phyloP scores from a whole-genome alignment of 192 early-diverging fungal genomes.

The Backusella circina region DNA sequence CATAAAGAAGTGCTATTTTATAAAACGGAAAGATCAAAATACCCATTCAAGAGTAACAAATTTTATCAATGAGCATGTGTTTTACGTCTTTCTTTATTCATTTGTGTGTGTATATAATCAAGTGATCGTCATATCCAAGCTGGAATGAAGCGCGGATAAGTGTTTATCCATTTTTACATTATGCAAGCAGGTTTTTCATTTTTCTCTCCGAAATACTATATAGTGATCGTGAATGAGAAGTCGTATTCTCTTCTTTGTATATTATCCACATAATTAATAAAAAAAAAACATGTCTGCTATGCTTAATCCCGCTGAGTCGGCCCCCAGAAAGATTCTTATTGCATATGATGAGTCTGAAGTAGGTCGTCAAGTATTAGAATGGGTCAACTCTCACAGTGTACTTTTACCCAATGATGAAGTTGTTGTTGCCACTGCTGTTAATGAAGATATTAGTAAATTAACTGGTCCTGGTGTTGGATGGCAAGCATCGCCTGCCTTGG shows the following conservation, averaged over 20 bases:
- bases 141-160: neutral
- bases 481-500: neutral
- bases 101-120: neutral
- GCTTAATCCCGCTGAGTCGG: neutral
- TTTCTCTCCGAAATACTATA: neutral
- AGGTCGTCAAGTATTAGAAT: neutral
- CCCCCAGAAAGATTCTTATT: neutral
- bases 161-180: neutral
- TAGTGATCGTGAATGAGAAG: neutral
- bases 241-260: neutral
- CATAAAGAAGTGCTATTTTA: neutral
- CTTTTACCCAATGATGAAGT: conserved; percentile 5
- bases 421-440: neutral
- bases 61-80: too few relatives aligned
- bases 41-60: neutral
- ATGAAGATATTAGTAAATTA: neutral
- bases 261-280: neutral
- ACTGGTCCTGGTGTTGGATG: neutral
- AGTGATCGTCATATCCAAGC: neutral
- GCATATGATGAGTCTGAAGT: neutral
- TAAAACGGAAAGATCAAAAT: neutral
- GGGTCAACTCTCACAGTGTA: neutral
- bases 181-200: neutral
- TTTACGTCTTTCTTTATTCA: neutral
- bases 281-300: neutral